Evolutionary conservation across 345 rosid species (phyloP), one percentile per base, ranked within the genome.

Genomic region (Fremontodendron californicum): DNA sequence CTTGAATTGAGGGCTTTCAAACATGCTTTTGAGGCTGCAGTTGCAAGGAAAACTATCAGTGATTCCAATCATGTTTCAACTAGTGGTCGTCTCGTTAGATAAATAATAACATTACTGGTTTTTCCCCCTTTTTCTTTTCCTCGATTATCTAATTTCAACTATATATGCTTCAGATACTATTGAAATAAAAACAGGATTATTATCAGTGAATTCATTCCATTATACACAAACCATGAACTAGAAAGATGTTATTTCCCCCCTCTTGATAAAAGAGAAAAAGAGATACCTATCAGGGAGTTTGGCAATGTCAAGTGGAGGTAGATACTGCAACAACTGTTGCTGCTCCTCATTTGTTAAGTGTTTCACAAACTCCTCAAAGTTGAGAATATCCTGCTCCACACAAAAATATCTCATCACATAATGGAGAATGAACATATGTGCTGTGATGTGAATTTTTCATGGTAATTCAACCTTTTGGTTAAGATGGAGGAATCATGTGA

Each of bases 1-100:
- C 90, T 90, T 91, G 86, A 91, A 93, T 74, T 91, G 96, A 82
- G 83, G 83, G 85, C 97, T 90, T 77, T 86, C 89, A 51, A 93
- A 96, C 99, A 93, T 85, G 83, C 77, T 83, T 83, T 78, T 79
- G 76, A 92, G 86, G 88, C 98, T 93, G 92, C 88, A 85, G 74
- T 78, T 49, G 69, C 71, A 82, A 85, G 42, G 76, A 75, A 1
- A 77, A 62, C 55, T 25, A 69, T 81, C 58, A 82, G 48, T 13
- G 27, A 55, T 21, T 54, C 42, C 27, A 5, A 67, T 42, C 35
- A 37, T 54, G 55, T 71, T 71, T 71, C 60, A 29, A 71, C 40
- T 48, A 71, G 6, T 48, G 61, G 15, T 9, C 60, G 12, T 49
- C 74, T 51, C 27, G 0, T 71, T 71, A 49, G 9, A 49, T 18